A percentile compares a stretch with the other conserved stretches of the same genome.
These are phyloP conservation scores for Eragrostis tef DNA, from an alignment of 202 grass and related monocot genomes.

Conservation along the genomic window DNA sequence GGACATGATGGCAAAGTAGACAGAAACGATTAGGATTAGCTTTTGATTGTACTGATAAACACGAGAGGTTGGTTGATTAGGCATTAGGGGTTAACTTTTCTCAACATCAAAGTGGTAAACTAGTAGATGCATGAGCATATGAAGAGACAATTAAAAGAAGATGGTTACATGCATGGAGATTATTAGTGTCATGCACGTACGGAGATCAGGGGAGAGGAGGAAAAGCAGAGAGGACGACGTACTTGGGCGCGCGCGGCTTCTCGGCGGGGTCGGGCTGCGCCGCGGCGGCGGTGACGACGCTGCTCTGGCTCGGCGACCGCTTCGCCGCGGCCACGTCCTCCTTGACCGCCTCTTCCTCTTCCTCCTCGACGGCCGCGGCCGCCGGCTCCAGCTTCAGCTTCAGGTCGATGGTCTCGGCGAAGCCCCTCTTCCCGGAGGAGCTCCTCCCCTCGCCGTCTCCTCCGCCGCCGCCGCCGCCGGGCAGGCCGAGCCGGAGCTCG, in stretches of 20 bases:
- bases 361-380: background rate
- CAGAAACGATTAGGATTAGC: background rate
- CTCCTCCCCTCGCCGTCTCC: conserved; percentile 38
- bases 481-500: conserved; percentile 80
- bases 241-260: conserved; percentile 76
- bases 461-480: conserved; percentile 50
- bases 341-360: background rate
- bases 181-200: background rate
- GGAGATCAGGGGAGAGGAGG: background rate
- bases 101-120: too few relatives aligned
- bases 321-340: background rate
- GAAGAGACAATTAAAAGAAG: too few relatives aligned
- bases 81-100: background rate
- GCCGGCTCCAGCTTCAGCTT: conserved; percentile 78
- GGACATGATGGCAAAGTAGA: background rate
- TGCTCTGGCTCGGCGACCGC: conserved; percentile 60
- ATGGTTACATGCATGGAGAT: background rate
- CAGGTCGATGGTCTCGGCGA: conserved; percentile 81
- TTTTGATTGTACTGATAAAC: too few relatives aligned
- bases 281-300: conserved; percentile 49
- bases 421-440: conserved; percentile 64
- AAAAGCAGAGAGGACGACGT: background rate
- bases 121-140: too few relatives aligned
- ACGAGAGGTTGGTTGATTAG: too few relatives aligned
- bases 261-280: conserved; percentile 43